Evolutionary conservation across 352 stramenopile species (phyloP).

Genomic region (Phytopythium mirpurense): DNA sequence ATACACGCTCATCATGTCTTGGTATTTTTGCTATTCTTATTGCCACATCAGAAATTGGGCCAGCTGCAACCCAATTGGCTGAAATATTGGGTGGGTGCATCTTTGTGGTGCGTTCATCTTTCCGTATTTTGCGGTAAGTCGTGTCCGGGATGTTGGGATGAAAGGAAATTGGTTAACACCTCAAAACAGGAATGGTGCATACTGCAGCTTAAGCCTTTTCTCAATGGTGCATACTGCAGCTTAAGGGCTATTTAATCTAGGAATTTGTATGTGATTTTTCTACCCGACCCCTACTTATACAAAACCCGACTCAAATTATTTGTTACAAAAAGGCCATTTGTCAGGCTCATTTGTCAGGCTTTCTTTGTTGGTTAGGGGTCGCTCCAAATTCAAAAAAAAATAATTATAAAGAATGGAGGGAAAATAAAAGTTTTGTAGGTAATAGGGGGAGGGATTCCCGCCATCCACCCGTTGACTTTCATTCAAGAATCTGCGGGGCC

Average conservation of each 20-base stretch:
- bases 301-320: conserved; percentile 5
- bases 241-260: conserved; percentile 9
- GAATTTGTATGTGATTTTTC: conserved; percentile 12
- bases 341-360: no score
- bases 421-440: background rate
- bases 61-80: background rate
- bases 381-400: background rate
- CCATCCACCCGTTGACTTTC: background rate
- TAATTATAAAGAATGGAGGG: background rate
- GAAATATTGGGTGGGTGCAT: background rate
- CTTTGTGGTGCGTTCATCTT: background rate
- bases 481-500: background rate
- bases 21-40: background rate
- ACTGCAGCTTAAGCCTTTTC: conserved; percentile 6
- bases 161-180: conserved; percentile 5
- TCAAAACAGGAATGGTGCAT: conserved; percentile 14
- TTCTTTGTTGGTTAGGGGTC: background rate
- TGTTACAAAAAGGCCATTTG: background rate
- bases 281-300: conserved; percentile 6
- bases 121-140: no score
- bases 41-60: no score
- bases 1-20: background rate
- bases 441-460: no score
- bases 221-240: conserved; percentile 12
- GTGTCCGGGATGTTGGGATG: no score